Conservation (phyloP, 2,329 filamentous ascomycete species). For the Paecilomyces dactylethromorphus region DNA sequence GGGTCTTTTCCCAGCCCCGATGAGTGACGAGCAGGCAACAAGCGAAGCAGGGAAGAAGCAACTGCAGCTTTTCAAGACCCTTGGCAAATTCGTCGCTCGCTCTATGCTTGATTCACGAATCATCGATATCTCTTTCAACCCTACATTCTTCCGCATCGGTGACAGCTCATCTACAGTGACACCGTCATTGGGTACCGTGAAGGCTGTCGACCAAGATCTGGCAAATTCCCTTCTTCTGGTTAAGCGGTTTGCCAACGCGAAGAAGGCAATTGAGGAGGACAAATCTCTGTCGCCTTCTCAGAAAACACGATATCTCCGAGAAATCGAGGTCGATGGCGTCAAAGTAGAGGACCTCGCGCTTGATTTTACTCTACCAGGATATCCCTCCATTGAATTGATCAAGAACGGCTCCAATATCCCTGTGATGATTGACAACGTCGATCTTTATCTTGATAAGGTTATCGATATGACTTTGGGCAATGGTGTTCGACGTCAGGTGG, state of each 20-base stretch:
- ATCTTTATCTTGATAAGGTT: constrained; percentile 77
- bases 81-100: constrained; percentile 94
- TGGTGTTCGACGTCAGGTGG: constrained; percentile 80
- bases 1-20: constrained; percentile 85
- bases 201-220: constrained; percentile 77
- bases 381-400: constrained; percentile 76
- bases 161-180: constrained; percentile 62
- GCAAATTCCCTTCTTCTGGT: constrained; percentile 80
- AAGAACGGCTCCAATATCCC: constrained; percentile 65
- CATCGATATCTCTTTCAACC: constrained; percentile 95
- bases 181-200: constrained; percentile 82
- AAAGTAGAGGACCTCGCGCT: constrained; percentile 80
- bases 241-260: constrained; percentile 77
- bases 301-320: constrained; percentile 63
- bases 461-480: constrained; percentile 86
- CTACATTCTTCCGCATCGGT: constrained; percentile 93
- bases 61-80: constrained; percentile 80
- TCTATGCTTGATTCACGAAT: constrained; percentile 98
- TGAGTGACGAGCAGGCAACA: constrained; percentile 69
- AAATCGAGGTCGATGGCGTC: constrained; percentile 68
- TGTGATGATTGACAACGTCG: constrained; percentile 89
- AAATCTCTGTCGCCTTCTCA: constrained; percentile 57
- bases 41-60: constrained; percentile 80
- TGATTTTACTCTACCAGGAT: constrained; percentile 92
- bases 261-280: constrained; percentile 74